Percentiles rank a stretch among this genome's conserved stretches.
These are phyloP conservation scores for Saccharomyces hybrid DNA, from an alignment of 1,139 yeast species.

Conservation along the genomic window DNA sequence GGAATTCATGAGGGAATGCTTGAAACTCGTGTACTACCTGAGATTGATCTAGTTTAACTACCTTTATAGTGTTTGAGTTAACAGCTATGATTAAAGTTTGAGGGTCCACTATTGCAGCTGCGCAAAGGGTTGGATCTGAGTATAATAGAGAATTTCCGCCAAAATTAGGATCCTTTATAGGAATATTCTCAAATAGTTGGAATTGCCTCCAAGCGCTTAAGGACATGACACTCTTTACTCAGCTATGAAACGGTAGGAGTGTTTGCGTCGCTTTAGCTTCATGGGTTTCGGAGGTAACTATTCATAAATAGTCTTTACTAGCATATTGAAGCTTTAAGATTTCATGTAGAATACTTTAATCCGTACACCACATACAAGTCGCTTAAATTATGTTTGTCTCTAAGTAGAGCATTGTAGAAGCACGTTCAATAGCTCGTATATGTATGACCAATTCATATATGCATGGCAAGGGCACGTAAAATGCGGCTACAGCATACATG, in stretches of 20 bases:
- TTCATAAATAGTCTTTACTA: not conserved
- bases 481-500: not conserved
- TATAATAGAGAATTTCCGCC: slow-evolving; percentile 56
- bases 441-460: not conserved
- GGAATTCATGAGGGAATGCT: slow-evolving; percentile 60
- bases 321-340: not conserved
- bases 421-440: not conserved
- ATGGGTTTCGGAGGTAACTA: not conserved
- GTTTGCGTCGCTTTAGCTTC: not conserved
- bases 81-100: slow-evolving; percentile 54
- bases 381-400: not conserved
- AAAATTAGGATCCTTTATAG: slow-evolving; percentile 74
- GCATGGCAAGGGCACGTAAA: not conserved
- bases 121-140: slow-evolving; percentile 65
- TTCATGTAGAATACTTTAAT: not conserved
- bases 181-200: slow-evolving; percentile 76
- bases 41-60: slow-evolving; percentile 45
- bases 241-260: not conserved
- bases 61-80: slow-evolving; percentile 45
- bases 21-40: slow-evolving; percentile 42
- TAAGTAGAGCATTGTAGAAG: not conserved
- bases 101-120: slow-evolving; percentile 45
- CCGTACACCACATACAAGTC: not conserved
- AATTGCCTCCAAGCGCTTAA: slow-evolving; percentile 58
- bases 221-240: not conserved